These are phyloP conservation scores for Scheffersomyces titani DNA, from an alignment of 1,139 yeast genomes.

Conservation along the genomic window DNA sequence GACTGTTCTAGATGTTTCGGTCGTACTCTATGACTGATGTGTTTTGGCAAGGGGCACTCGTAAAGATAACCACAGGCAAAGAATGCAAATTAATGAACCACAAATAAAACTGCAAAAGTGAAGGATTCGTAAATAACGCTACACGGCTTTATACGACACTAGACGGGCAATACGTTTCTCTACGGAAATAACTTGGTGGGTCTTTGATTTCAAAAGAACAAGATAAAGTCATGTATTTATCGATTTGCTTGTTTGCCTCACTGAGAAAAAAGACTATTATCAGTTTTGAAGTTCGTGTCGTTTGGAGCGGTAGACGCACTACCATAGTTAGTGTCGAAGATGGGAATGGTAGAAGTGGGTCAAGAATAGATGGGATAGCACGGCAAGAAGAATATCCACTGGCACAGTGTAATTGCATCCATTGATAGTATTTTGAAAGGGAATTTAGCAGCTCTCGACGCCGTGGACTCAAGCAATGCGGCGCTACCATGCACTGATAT, in stretches of 20 bases:
- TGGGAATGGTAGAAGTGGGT: not conserved
- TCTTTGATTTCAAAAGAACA: not conserved
- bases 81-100: not conserved
- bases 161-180: not conserved
- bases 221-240: not conserved
- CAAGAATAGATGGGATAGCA: not conserved
- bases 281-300: not conserved
- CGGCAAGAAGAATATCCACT: no score
- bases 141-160: not conserved
- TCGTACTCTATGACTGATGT: not conserved
- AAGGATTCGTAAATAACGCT: not conserved
- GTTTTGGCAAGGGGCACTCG: not conserved
- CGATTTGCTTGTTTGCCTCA: not conserved
- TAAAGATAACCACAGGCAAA: not conserved
- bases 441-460: no score
- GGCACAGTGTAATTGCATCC: no score
- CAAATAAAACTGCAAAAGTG: not conserved
- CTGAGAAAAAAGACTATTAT: not conserved
- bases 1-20: not conserved
- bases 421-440: no score
- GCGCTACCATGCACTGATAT: not conserved
- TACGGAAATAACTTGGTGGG: not conserved
- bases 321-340: not conserved
- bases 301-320: not conserved
- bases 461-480: no score